These are phyloP conservation scores for Thyridium curvatum DNA, from an alignment of 2,329 filamentous ascomycete genomes.

Conservation along the genomic window DNA sequence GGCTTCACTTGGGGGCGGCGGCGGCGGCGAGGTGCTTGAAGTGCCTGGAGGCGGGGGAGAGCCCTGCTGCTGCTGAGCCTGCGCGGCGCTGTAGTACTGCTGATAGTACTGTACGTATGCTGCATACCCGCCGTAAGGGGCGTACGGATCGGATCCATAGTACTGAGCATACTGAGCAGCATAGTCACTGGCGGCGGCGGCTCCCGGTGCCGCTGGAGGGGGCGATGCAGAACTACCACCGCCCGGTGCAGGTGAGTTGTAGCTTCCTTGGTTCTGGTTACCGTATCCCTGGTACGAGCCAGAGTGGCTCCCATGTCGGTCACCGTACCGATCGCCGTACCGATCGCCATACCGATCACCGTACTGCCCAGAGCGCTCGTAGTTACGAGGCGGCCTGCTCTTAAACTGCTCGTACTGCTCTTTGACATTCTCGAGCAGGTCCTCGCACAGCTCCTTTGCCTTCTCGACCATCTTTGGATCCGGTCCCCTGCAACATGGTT, in stretches of 20 bases:
- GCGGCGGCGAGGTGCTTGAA: constrained; percentile 43
- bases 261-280: constrained; percentile 22
- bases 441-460: constrained; percentile 83
- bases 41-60: constrained; percentile 33
- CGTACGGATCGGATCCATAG: constrained; percentile 73
- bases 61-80: constrained; percentile 41
- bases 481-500: constrained; percentile 57
- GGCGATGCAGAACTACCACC: constrained; percentile 29
- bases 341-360: constrained; percentile 36
- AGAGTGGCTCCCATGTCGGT: too few species aligned
- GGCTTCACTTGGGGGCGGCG: constrained; percentile 51
- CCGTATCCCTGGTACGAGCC: constrained; percentile 26
- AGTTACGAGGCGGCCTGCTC: constrained; percentile 64
- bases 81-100: constrained; percentile 56
- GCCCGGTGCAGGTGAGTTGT: constrained; percentile 31
- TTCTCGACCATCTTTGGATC: constrained; percentile 79
- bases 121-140: constrained; percentile 82
- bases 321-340: constrained; percentile 32
- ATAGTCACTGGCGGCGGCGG: constrained; percentile 56
- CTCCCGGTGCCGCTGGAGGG: constrained; percentile 33
- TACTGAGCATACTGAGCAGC: constrained; percentile 80
- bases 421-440: constrained; percentile 79
- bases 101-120: constrained; percentile 71
- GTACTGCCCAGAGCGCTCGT: constrained; percentile 44
- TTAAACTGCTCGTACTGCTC: constrained; percentile 91